Evolutionary conservation across 2,329 filamentous ascomycete species (phyloP), one percentile per base, ranked within the genome.

Genomic region (Setomelanomma holmii): DNA sequence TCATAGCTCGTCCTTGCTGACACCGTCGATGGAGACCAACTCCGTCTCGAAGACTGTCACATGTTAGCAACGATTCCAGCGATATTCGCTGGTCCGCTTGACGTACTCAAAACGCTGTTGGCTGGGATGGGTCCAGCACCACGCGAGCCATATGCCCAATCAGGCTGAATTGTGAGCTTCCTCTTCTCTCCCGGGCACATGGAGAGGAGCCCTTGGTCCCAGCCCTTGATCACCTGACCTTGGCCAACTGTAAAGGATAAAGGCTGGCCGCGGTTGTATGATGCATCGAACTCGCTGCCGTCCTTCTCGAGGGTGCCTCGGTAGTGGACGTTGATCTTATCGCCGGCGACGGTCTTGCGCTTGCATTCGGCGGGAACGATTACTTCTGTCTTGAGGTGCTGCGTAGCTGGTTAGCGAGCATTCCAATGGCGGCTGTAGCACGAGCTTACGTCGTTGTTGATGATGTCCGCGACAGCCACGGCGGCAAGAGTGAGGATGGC

Each of bases 141-240:
- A 55, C 89, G 84, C 59, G 87, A 79, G 53, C 93, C 93, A 73
- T 97, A 98, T 44, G 88, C 93, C 71, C 88, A 85, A 73, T 90
- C 88, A 19, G 93, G 92, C 45, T 92, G 91, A 46, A 99, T 95
- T 22, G 91, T 98, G 72, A 99, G 80, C 53, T 87, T 93, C 78
- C 77, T 85, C 86, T 96, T 96, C 82, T 99, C 93, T 59, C 95
- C 95, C 65, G 95, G 89, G 78, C 93, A 98, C 93, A 98, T 98
- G 71, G 93, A 91, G 40, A 96, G 73, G 20, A 98, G 84, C 45
- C 93, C 93, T 72, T 96, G 80, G 68, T 98, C 93, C 93, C 93
- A 97, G 69, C 93, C 93, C 81, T 95, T 92, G 78, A 99, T 99
- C 53, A 98, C 95, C 75, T 90, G 86, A 40, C 93, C 93, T 48